Evolutionary conservation across 129 eudicot genomes (phyloP).

Genomic region (Logfia minima): DNA sequence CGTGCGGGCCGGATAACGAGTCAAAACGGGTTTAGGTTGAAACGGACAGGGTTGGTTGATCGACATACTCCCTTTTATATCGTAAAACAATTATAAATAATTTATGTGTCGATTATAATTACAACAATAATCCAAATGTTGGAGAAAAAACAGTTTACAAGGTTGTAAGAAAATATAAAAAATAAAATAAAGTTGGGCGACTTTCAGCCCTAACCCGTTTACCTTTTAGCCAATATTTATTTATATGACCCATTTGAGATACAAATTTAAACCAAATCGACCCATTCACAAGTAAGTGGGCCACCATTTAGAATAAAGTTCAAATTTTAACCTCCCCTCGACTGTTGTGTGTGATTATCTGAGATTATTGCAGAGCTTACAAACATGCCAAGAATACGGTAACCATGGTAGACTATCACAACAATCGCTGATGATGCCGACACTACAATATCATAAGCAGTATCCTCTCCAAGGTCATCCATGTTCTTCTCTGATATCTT

Average conservation of each 20-base stretch:
- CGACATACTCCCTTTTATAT: not conserved
- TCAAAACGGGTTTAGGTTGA: not conserved
- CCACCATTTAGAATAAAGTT: not conserved
- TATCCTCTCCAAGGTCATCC: constrained; percentile 57
- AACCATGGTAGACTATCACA: constrained; percentile 38
- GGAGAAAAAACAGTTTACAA: not conserved
- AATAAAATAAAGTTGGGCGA: not conserved
- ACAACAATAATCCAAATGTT: not conserved
- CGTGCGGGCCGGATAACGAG: not conserved
- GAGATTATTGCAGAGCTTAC: constrained; percentile 48
- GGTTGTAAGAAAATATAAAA: not conserved
- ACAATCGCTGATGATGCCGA: constrained; percentile 39
- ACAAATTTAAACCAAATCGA: not conserved
- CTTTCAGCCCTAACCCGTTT: not conserved
- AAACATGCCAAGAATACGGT: constrained; percentile 46
- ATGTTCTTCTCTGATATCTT: constrained; percentile 11
- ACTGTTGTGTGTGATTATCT: constrained; percentile 4
- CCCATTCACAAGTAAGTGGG: not conserved
- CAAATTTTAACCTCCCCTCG: not conserved
- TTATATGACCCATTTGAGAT: not conserved
- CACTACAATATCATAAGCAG: constrained; percentile 53
- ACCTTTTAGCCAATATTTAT: not conserved
- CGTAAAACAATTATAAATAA: not conserved
- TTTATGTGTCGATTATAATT: not conserved
- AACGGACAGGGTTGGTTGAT: not conserved